These are phyloP conservation scores for Entonaema liquescens DNA, from an alignment of 495 filamentous ascomycete genomes.

Conservation along the genomic window DNA sequence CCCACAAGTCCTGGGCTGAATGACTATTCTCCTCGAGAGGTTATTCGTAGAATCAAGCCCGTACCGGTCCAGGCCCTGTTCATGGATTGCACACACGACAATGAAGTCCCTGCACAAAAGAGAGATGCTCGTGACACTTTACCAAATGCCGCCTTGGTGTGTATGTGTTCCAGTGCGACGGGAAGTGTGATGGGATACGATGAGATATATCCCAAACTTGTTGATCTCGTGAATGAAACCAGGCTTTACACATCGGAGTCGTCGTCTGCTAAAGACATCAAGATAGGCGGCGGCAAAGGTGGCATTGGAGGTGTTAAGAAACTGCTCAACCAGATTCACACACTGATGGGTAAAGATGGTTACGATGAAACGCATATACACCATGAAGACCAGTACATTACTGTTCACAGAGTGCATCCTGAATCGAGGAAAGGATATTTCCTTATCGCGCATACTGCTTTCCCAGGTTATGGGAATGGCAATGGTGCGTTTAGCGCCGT, in stretches of 20 bases:
- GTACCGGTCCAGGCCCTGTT: slow-evolving; percentile 92
- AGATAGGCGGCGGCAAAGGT: slow-evolving; percentile 69
- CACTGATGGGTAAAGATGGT: slow-evolving; percentile 89
- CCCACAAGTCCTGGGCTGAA: slow-evolving; percentile 39
- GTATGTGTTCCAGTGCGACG: slow-evolving; percentile 92
- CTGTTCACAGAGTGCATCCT: slow-evolving; percentile 93
- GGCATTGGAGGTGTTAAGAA: slow-evolving; percentile 92
- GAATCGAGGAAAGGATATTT: slow-evolving; percentile 91
- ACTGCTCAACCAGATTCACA: slow-evolving; percentile 90
- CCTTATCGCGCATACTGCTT: slow-evolving; percentile 93
- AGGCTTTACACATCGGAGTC: slow-evolving; percentile 79
- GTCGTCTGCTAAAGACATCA: slow-evolving; percentile 65
- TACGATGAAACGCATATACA: slow-evolving; percentile 97
- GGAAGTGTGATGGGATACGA: slow-evolving; percentile 99
- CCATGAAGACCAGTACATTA: slow-evolving; percentile 94
- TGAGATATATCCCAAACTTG: slow-evolving; percentile 89
- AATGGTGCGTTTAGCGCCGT: slow-evolving; percentile 80
- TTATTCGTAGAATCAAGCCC: slow-evolving; percentile 76
- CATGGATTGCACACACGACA: slow-evolving; percentile 99
- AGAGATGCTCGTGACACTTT: slow-evolving; percentile 93
- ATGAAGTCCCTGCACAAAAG: slow-evolving; percentile 95
- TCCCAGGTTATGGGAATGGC: slow-evolving; percentile 83
- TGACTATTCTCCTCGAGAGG: slow-evolving; percentile 55
- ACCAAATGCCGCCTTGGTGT: slow-evolving; percentile 93
- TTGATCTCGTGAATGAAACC: slow-evolving; percentile 90